A percentile compares a stretch with the other conserved stretches of the same genome.
phyloP scores from a whole-genome alignment of 768 basidiomycete genomes.

The Termitomyces sp. region DNA sequence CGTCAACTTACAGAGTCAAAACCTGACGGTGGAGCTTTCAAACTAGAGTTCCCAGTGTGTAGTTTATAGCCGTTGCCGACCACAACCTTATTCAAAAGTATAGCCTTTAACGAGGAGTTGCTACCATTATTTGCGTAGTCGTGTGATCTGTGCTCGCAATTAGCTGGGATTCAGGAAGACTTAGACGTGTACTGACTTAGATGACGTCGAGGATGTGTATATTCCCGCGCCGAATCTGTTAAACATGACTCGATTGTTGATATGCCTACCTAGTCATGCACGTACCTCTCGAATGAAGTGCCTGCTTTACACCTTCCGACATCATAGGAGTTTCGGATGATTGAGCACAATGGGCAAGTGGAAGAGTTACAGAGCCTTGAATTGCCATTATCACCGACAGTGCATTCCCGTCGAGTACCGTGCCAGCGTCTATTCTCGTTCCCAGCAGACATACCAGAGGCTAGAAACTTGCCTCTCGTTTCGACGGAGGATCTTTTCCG shows the following conservation, averaged over 20 bases:
- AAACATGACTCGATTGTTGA: not conserved
- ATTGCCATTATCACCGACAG: slow-evolving; percentile 59
- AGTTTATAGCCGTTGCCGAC: slow-evolving; percentile 70
- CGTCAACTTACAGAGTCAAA: slow-evolving; percentile 59
- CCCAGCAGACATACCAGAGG: slow-evolving; percentile 52
- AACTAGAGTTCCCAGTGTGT: slow-evolving; percentile 48
- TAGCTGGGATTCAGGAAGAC: not conserved
- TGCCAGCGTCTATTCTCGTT: slow-evolving; percentile 79
- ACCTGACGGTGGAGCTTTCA: slow-evolving; percentile 58
- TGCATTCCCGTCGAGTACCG: slow-evolving; percentile 64
- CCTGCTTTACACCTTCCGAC: slow-evolving; percentile 63
- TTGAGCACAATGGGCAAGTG: slow-evolving; percentile 61
- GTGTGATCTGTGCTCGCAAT: slow-evolving; percentile 46
- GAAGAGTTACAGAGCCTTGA: slow-evolving; percentile 50
- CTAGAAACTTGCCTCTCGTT: slow-evolving; percentile 52
- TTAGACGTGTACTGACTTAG: slow-evolving; percentile 40
- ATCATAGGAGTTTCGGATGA: slow-evolving; percentile 63
- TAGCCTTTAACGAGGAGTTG: slow-evolving; percentile 49
- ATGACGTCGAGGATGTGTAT: slow-evolving; percentile 77
- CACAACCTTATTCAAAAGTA: slow-evolving; percentile 72
- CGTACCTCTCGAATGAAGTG: slow-evolving; percentile 68
- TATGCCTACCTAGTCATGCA: not conserved
- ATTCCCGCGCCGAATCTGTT: slow-evolving; percentile 66
- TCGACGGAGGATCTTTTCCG: slow-evolving; percentile 49
- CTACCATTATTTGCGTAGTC: slow-evolving; percentile 58